phyloP scores from a whole-genome alignment of 2,329 filamentous ascomycete species.

The Epichloe glyceriae region DNA sequence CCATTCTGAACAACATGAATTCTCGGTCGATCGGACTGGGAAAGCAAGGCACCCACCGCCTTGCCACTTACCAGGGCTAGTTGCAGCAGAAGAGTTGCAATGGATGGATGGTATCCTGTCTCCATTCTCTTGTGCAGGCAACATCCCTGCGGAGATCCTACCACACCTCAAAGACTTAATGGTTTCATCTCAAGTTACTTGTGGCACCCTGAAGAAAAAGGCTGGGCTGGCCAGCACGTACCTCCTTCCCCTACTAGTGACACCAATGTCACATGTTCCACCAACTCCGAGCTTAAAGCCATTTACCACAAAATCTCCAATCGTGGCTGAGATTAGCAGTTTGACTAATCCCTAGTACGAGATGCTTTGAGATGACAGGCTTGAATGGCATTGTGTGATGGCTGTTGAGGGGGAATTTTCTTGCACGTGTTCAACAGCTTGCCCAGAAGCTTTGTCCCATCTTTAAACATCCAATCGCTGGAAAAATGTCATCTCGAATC shows the following conservation, averaged over 20 bases:
- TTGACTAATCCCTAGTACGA: background rate
- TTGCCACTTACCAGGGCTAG: background rate
- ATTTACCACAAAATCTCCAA: background rate
- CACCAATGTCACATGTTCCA: background rate
- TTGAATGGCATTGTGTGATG: background rate
- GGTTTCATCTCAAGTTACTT: constrained; percentile 8
- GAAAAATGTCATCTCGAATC: background rate
- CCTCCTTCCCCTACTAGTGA: background rate
- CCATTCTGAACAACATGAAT: background rate
- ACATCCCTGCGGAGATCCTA: constrained; percentile 8
- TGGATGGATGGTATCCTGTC: background rate
- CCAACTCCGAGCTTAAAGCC: background rate
- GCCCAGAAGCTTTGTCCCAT: background rate
- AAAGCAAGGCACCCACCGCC: background rate
- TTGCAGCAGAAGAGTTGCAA: background rate
- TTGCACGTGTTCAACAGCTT: background rate
- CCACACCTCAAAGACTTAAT: constrained; percentile 1
- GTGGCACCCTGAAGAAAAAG: background rate
- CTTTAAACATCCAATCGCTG: background rate
- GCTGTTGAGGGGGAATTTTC: background rate
- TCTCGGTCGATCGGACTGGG: background rate
- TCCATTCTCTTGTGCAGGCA: background rate
- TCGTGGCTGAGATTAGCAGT: background rate
- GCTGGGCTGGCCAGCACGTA: background rate
- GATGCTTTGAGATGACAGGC: background rate